Evolutionary conservation across 495 filamentous ascomycete genomes (phyloP).

Genomic region (Apodospora peruviana): DNA sequence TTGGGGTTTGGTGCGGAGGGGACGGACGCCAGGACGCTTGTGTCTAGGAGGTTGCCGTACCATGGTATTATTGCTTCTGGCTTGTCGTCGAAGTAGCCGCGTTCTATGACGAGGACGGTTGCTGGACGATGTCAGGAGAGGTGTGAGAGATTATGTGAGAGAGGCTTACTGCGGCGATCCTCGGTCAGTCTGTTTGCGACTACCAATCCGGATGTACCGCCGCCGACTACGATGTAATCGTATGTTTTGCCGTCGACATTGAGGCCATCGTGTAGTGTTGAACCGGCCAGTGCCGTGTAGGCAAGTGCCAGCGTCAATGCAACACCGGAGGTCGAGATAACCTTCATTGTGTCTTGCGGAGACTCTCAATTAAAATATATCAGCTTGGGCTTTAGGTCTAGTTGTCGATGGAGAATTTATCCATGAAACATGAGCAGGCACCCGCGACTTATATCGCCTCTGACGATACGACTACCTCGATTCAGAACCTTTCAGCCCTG

Average conservation of each 20-base stretch:
- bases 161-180: slow-evolving; percentile 17
- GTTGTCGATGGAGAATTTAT: no score
- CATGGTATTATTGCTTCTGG: slow-evolving; percentile 19
- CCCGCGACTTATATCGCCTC: no score
- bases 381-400: no score
- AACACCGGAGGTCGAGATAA: neutral
- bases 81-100: slow-evolving; percentile 24
- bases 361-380: no score
- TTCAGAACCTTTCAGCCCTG: no score
- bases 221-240: slow-evolving; percentile 36
- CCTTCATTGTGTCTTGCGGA: neutral
- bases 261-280: neutral
- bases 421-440: no score
- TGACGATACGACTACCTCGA: no score
- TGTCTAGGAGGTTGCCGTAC: slow-evolving; percentile 16
- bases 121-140: slow-evolving; percentile 3
- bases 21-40: slow-evolving; percentile 17
- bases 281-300: no score
- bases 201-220: slow-evolving; percentile 38
- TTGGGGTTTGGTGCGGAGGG: slow-evolving; percentile 20
- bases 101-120: slow-evolving; percentile 44
- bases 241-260: slow-evolving; percentile 11
- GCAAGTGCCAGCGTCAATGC: neutral
- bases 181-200: slow-evolving; percentile 43
- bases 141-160: neutral